Conservation (phyloP, 306 rosid genomes). For the Citrullus amarus region DNA sequence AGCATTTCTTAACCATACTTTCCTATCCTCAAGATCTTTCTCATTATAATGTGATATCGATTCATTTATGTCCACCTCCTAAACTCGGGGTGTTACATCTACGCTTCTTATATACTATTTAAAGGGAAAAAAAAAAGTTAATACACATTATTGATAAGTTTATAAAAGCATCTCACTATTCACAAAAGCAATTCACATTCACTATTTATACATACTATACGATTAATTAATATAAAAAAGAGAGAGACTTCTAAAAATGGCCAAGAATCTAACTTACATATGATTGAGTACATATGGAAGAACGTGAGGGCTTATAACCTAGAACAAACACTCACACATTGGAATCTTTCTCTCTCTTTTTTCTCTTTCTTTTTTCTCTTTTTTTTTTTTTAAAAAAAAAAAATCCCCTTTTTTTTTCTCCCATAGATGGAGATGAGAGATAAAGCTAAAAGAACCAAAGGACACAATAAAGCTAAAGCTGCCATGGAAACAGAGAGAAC, state of each 20-base stretch:
- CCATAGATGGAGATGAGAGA: conserved; percentile 3
- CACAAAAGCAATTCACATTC: too few relatives aligned
- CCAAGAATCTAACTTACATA: conserved; percentile 25
- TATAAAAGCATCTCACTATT: too few relatives aligned
- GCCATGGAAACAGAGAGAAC: conserved; percentile 51
- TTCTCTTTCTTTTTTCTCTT: not conserved
- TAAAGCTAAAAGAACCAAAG: conserved; percentile 5
- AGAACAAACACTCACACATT: conserved; percentile 23
- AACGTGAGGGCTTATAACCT: conserved; percentile 25
- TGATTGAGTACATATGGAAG: conserved; percentile 54
- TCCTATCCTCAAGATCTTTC: too few relatives aligned
- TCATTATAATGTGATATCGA: too few relatives aligned
- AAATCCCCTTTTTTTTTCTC: not conserved
- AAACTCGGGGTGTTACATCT: too few relatives aligned
- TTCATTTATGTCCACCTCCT: too few relatives aligned
- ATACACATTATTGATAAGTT: too few relatives aligned
- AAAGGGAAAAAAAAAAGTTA: too few relatives aligned
- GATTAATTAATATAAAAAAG: not conserved
- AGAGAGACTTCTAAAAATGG: conserved; percentile 1
- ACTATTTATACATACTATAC: not conserved
- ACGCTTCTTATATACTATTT: too few relatives aligned
- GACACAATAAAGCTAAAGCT: conserved; percentile 68
- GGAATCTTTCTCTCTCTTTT: conserved; percentile 20
- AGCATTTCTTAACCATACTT: too few relatives aligned
- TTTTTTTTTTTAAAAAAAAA: too few relatives aligned